Evolutionary conservation across 768 basidiomycete genomes (phyloP), one percentile per base, ranked within the genome.

Genomic region (Lactarius sp.): DNA sequence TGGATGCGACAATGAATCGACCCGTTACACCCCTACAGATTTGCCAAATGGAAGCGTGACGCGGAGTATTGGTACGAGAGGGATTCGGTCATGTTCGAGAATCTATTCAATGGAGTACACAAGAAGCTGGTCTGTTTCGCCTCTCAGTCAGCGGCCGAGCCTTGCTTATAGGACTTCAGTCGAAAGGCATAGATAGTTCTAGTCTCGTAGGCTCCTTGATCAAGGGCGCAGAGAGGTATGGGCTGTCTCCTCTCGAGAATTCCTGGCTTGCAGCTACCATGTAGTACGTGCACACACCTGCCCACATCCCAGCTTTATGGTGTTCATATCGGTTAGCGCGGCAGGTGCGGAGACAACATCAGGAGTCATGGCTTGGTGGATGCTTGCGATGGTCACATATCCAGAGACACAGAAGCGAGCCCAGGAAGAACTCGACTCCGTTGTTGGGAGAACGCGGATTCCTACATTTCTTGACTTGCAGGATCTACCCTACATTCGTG

Each of bases 31-130:
- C 16, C 3, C 20, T 31, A 7, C 16, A 66, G 65, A 55, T 58
- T 66, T 42, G 65, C 65, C 27, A 66, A 66, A 59, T 69, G 68
- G 68, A 69, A 69, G 57, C 68, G 68, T 58, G 62, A 69, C 4
- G 68, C 59, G 5, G 62, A 61, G 36, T 49, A 61, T 56, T 69
- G 67, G 67, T 59, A 69, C 41, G 54, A 52, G 44, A 52, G 36
- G 39, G 67, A 68, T 18, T 64, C 62, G 14, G 20, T 18, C 8
- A 68, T 64, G 59, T 69, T 69, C 31, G 52, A 51, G 56, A 46
- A 52, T 12, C 53, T 68, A 20, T 64, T 54, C 56, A 34, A 66
- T 20, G 20, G 53, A 6, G 62, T 66, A 6, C 53, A 57, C 22
- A 52, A 58, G 22, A 64, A 66, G 18, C 41, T 56, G 62, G 62